phyloP scores from a whole-genome alignment of 768 basidiomycete species.

The Pisolithus microcarpus region DNA sequence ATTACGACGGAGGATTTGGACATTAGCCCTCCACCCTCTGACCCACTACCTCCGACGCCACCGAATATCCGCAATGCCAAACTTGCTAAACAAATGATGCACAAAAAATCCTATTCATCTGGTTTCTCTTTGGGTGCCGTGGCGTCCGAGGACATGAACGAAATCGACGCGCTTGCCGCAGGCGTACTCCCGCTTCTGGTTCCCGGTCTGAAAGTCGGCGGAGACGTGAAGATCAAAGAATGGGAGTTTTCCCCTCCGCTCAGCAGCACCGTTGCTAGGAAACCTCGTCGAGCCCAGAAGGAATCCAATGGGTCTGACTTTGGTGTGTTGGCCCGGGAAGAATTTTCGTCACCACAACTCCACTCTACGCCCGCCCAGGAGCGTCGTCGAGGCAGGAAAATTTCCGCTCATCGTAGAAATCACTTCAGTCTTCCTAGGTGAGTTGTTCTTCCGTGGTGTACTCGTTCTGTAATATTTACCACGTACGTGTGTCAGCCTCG shows the following conservation, averaged over 20 bases:
- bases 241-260: slow-evolving; percentile 34
- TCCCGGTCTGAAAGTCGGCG: slow-evolving; percentile 55
- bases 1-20: slow-evolving; percentile 28
- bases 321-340: slow-evolving; percentile 25
- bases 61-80: slow-evolving; percentile 54
- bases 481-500: slow-evolving; percentile 36
- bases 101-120: slow-evolving; percentile 59
- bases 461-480: background rate
- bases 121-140: slow-evolving; percentile 56
- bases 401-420: slow-evolving; percentile 49
- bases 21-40: slow-evolving; percentile 49
- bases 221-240: slow-evolving; percentile 48
- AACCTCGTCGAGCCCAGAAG: slow-evolving; percentile 16
- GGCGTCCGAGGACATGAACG: slow-evolving; percentile 44
- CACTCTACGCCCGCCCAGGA: slow-evolving; percentile 56
- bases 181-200: slow-evolving; percentile 61
- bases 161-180: slow-evolving; percentile 67
- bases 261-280: slow-evolving; percentile 30
- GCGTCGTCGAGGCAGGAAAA: slow-evolving; percentile 33
- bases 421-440: slow-evolving; percentile 67
- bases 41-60: slow-evolving; percentile 71
- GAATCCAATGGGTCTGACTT: slow-evolving; percentile 17
- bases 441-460: slow-evolving; percentile 10
- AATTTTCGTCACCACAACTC: slow-evolving; percentile 50
- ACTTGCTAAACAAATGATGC: slow-evolving; percentile 41